Evolutionary conservation across 1,284 basidiomycete genomes (phyloP).

Genomic region (Trichosporon faecale): DNA sequence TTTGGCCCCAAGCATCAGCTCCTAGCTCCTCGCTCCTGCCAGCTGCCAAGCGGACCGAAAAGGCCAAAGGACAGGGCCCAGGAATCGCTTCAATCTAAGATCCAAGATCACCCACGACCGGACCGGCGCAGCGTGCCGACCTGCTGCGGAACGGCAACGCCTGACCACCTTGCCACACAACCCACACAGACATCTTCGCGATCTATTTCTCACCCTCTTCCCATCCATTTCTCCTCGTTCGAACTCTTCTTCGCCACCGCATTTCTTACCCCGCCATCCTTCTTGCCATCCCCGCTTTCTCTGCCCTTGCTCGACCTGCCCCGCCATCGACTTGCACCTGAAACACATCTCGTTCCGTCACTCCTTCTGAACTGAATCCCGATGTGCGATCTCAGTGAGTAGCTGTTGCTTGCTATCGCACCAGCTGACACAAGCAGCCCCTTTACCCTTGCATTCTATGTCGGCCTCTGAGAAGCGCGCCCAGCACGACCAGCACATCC

Average conservation of each 20-base stretch:
- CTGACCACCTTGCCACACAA: neutral
- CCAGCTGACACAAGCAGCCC: neutral
- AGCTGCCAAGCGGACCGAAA: neutral
- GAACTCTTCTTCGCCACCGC: neutral
- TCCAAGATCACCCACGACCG: neutral
- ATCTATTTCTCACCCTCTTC: neutral
- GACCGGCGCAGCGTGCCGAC: neutral
- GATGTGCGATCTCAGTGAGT: conserved; percentile 4
- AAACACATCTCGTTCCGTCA: neutral
- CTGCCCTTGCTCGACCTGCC: neutral
- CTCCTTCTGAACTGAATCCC: neutral
- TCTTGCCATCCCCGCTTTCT: neutral
- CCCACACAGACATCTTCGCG: neutral
- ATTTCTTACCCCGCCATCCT: neutral
- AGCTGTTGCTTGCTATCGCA: neutral
- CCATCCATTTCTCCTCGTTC: neutral
- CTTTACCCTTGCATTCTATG: conserved; percentile 1
- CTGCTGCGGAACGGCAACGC: conserved; percentile 4
- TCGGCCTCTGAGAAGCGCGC: neutral
- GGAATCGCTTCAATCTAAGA: conserved; percentile 7
- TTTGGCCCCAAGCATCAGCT: neutral
- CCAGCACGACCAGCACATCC: neutral
- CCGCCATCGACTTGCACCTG: neutral
- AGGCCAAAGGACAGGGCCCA: neutral
- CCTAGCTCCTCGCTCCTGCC: neutral